Percentiles rank a stretch among this genome's conserved stretches.
Conservation (phyloP, 345 rosid genomes). For the Pseudoturritis turrita region DNA sequence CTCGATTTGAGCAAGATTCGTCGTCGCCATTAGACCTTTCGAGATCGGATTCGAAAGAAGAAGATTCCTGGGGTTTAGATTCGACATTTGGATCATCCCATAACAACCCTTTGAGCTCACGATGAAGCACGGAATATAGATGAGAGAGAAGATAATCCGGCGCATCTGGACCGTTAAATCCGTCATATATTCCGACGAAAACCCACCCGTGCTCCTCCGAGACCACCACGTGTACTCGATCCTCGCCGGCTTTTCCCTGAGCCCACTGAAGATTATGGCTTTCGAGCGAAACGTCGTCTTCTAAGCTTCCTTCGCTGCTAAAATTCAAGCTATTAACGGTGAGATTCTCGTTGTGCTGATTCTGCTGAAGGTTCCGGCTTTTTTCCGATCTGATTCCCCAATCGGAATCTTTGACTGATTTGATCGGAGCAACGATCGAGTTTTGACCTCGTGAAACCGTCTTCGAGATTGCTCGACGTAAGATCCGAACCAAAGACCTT, state of each 20-base stretch:
- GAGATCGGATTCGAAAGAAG: slow-evolving; percentile 3
- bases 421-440: slow-evolving; percentile 73
- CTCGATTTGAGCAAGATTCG: slow-evolving; percentile 28
- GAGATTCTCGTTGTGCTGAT: slow-evolving; percentile 48
- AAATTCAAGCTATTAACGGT: slow-evolving; percentile 52
- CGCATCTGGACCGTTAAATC: slow-evolving; percentile 95
- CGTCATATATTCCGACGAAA: slow-evolving; percentile 90
- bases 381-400: slow-evolving; percentile 48
- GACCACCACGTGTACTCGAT: slow-evolving; percentile 84
- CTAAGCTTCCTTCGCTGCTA: slow-evolving; percentile 65
- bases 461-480: slow-evolving; percentile 62
- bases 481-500: slow-evolving; percentile 53
- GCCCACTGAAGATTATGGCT: slow-evolving; percentile 88
- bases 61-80: slow-evolving; percentile 9
- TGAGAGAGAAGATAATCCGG: slow-evolving; percentile 70
- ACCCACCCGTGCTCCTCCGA: slow-evolving; percentile 90
- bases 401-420: slow-evolving; percentile 55
- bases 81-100: slow-evolving; percentile 62
- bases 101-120: slow-evolving; percentile 74
- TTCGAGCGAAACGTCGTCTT: slow-evolving; percentile 54
- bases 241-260: slow-evolving; percentile 94
- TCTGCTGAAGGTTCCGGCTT: slow-evolving; percentile 15
- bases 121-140: slow-evolving; percentile 58
- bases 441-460: slow-evolving; percentile 55
- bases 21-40: slow-evolving; percentile 14